Conservation (phyloP, 257 asterid species). For the Leptodermis oblonga region DNA sequence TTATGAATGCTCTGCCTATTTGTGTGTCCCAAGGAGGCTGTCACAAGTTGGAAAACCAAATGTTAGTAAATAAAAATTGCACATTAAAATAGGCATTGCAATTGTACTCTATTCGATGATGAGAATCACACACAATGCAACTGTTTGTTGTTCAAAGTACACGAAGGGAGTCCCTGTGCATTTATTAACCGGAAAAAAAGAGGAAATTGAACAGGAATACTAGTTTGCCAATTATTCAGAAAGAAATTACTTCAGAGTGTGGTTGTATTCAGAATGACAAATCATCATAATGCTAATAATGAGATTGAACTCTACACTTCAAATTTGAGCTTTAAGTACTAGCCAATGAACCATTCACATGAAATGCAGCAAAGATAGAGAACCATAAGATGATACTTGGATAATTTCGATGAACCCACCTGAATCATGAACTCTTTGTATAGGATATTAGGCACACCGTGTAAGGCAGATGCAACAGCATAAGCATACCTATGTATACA, state of each 20-base stretch:
- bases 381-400: too few relatives aligned
- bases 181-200: not conserved
- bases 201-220: not conserved
- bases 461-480: slow-evolving; percentile 88
- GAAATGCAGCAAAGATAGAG: too few relatives aligned
- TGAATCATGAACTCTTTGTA: slow-evolving; percentile 96
- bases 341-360: not conserved
- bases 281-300: not conserved
- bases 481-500: slow-evolving; percentile 73
- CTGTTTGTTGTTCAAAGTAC: not conserved
- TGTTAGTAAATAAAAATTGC: slow-evolving; percentile 5
- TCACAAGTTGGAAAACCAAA: slow-evolving; percentile 10
- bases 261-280: not conserved
- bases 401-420: slow-evolving; percentile 51
- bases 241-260: not conserved
- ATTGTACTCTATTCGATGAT: too few relatives aligned
- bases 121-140: not conserved
- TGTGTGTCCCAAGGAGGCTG: slow-evolving; percentile 97
- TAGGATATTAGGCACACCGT: slow-evolving; percentile 70
- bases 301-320: not conserved
- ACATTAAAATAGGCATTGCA: too few relatives aligned
- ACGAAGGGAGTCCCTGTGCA: not conserved
- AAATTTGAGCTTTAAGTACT: too few relatives aligned
- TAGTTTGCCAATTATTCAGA: not conserved
- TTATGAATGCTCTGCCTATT: slow-evolving; percentile 71